Evolutionary conservation across 2,329 filamentous ascomycete species (phyloP).

Genomic region (Paecilomyces fulvus): DNA sequence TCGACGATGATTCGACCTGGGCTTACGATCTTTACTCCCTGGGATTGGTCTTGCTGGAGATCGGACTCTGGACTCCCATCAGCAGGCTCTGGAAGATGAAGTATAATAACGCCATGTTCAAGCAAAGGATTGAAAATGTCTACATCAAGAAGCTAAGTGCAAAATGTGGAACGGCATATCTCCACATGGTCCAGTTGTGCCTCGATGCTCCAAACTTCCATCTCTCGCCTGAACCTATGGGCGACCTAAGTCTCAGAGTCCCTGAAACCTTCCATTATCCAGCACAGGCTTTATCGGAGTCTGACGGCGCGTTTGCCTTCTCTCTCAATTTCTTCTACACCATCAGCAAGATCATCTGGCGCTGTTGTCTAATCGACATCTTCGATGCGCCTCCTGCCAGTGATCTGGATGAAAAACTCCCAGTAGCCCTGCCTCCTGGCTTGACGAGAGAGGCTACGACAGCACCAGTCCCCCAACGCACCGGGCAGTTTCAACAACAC

Average conservation of each 20-base stretch:
- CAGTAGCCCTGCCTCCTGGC: slow-evolving; percentile 29
- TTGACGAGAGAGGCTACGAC: slow-evolving; percentile 19
- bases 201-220: slow-evolving; percentile 49
- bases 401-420: slow-evolving; percentile 35
- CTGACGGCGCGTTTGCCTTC: slow-evolving; percentile 33
- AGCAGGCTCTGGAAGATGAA: slow-evolving; percentile 57
- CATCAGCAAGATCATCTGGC: slow-evolving; percentile 33
- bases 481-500: slow-evolving; percentile 6
- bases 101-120: slow-evolving; percentile 55
- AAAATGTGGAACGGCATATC: slow-evolving; percentile 56
- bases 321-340: slow-evolving; percentile 39
- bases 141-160: slow-evolving; percentile 54
- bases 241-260: slow-evolving; percentile 31
- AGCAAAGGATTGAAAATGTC: slow-evolving; percentile 53
- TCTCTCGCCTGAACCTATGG: slow-evolving; percentile 33
- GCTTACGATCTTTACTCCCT: slow-evolving; percentile 53
- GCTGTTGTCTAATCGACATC: slow-evolving; percentile 34
- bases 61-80: slow-evolving; percentile 56
- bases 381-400: slow-evolving; percentile 31
- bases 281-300: slow-evolving; percentile 32
- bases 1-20: slow-evolving; percentile 32
- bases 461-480: slow-evolving; percentile 1
- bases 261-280: slow-evolving; percentile 35
- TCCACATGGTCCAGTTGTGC: slow-evolving; percentile 54
- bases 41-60: slow-evolving; percentile 53